Percentiles rank a stretch among this genome's conserved stretches.
These are phyloP conservation scores for Arthrobotrys pseudoclavata DNA, from an alignment of 2,329 filamentous ascomycete species.

Conservation along the genomic window DNA sequence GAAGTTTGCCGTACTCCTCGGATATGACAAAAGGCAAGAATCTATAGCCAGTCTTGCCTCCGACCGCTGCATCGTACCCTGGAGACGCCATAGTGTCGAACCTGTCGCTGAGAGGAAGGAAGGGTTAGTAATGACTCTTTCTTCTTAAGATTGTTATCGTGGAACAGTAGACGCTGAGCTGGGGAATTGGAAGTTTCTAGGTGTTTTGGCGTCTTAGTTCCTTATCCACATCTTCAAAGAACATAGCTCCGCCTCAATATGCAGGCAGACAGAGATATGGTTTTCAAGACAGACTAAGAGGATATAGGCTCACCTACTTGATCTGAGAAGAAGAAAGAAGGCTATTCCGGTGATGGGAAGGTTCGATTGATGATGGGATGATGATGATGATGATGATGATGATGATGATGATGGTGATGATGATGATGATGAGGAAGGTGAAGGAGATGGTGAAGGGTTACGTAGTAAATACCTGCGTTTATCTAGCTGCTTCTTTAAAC, in stretches of 20 bases:
- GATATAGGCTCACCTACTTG: no score
- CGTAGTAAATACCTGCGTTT: no score
- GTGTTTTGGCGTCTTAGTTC: no score
- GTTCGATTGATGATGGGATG: no score
- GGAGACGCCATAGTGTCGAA: background rate
- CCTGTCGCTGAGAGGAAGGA: background rate
- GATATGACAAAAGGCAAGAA: conserved; percentile 28
- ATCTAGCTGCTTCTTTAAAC: no score
- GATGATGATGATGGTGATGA: background rate
- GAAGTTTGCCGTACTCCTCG: conserved; percentile 14
- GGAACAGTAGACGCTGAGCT: background rate
- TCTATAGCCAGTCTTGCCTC: background rate
- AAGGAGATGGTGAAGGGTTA: background rate
- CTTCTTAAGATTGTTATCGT: background rate
- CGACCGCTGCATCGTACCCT: background rate
- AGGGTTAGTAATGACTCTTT: background rate
- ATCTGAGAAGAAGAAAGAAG: no score
- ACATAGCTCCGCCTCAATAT: no score
- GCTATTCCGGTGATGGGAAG: no score
- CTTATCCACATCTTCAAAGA: no score
- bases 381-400: no score
- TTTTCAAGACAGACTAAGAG: no score
- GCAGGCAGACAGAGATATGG: no score
- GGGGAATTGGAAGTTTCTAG: background rate
- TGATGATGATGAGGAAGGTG: background rate